Percentiles rank a stretch among this genome's conserved stretches.
phyloP scores from a whole-genome alignment of 2,329 filamentous ascomycete genomes.

The Aspergillus flavus region DNA sequence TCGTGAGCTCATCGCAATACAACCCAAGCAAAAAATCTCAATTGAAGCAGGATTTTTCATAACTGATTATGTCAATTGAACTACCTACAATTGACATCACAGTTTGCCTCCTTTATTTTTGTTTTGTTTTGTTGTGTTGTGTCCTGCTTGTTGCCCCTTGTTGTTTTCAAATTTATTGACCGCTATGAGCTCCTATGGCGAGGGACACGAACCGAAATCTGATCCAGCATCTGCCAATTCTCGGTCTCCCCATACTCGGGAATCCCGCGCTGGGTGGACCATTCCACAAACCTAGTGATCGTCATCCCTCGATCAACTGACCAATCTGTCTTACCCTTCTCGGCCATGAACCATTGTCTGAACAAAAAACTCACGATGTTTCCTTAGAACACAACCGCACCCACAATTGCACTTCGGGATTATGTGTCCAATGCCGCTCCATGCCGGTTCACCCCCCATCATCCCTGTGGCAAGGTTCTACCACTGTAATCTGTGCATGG shows the following conservation, averaged over 20 bases:
- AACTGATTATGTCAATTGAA: not conserved
- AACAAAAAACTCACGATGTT: constrained; percentile 16
- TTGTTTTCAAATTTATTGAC: constrained; percentile 2
- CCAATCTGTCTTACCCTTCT: constrained; percentile 17
- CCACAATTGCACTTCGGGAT: not conserved
- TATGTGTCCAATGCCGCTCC: constrained; percentile 13
- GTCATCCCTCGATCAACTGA: constrained; percentile 24
- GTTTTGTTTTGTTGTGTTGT: not conserved
- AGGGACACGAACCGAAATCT: constrained; percentile 9
- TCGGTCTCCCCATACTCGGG: constrained; percentile 25
- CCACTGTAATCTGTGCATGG: constrained; percentile 12
- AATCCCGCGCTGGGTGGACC: constrained; percentile 23
- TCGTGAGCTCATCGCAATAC: not conserved
- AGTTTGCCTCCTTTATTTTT: not conserved
- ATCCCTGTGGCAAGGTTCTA: constrained; percentile 23
- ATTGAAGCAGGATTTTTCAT: not conserved
- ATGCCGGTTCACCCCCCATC: constrained; percentile 8
- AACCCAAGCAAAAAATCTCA: not conserved
- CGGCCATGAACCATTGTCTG: constrained; percentile 12
- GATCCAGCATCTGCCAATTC: constrained; percentile 12
- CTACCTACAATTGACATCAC: not conserved
- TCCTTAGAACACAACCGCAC: constrained; percentile 11
- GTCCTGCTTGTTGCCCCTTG: not conserved
- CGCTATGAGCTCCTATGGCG: constrained; percentile 3
- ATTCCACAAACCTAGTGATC: constrained; percentile 21